Evolutionary conservation across 73 alveolate species (phyloP).

Genomic region (Tetrahymena malaccensis): DNA sequence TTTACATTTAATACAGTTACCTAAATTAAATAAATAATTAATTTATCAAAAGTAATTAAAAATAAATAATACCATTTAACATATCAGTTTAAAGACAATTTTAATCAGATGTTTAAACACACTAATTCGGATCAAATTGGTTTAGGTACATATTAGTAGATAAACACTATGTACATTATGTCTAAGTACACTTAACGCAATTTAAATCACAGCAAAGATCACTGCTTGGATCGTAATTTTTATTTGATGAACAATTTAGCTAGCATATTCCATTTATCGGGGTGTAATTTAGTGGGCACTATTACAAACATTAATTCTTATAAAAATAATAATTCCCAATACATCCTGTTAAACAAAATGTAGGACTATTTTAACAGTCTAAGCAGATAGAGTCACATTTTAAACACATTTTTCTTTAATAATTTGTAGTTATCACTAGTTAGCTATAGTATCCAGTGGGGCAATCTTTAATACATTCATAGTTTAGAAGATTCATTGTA

Average conservation of each 20-base stretch:
- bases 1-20: background rate
- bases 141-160: background rate
- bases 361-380: background rate
- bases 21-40: background rate
- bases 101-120: background rate
- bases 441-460: background rate
- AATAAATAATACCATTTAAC: background rate
- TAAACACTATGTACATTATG: background rate
- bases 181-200: background rate
- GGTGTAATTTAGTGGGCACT: background rate
- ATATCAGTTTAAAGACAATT: background rate
- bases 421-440: background rate
- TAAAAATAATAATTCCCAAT: background rate
- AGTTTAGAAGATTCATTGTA: background rate
- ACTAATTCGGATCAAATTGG: background rate
- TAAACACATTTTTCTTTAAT: background rate
- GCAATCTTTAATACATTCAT: background rate
- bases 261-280: background rate
- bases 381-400: background rate
- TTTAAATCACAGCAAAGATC: background rate
- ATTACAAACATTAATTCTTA: background rate
- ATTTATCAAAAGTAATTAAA: too few species aligned
- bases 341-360: background rate
- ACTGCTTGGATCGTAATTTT: background rate
- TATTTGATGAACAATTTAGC: background rate